phyloP scores from a whole-genome alignment of 768 basidiomycete genomes.

The Rhizopogon rudus region DNA sequence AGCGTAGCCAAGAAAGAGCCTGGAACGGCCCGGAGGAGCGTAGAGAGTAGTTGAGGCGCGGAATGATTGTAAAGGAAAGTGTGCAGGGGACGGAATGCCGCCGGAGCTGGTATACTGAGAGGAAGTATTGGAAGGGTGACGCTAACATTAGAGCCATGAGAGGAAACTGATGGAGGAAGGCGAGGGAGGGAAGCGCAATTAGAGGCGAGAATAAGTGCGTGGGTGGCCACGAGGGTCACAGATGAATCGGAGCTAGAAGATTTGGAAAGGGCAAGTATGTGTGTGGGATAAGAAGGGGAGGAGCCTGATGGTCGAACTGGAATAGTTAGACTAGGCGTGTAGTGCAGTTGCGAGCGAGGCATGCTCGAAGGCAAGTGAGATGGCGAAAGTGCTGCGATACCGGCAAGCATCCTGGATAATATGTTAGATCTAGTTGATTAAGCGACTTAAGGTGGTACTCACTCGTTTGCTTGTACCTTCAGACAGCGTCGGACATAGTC shows the following conservation, averaged over 20 bases:
- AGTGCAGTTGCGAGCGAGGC: slow-evolving; percentile 25
- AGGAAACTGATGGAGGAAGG: slow-evolving; percentile 36
- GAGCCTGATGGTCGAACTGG: slow-evolving; percentile 23
- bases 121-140: slow-evolving; percentile 57
- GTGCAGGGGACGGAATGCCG: slow-evolving; percentile 54
- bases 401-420: slow-evolving; percentile 32
- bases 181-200: slow-evolving; percentile 63
- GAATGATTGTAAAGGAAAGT: slow-evolving; percentile 66
- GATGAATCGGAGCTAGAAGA: slow-evolving; percentile 25
- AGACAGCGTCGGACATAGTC: slow-evolving; percentile 59
- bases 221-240: slow-evolving; percentile 56
- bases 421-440: slow-evolving; percentile 25
- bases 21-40: slow-evolving; percentile 37
- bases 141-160: slow-evolving; percentile 29
- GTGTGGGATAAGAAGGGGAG: slow-evolving; percentile 36
- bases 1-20: slow-evolving; percentile 24
- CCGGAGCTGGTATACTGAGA: slow-evolving; percentile 57
- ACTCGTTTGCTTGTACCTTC: slow-evolving; percentile 40
- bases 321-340: slow-evolving; percentile 26
- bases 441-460: slow-evolving; percentile 16
- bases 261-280: slow-evolving; percentile 44
- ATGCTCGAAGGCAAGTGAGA: slow-evolving; percentile 35
- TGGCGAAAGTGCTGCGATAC: slow-evolving; percentile 42
- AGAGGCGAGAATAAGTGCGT: slow-evolving; percentile 64
- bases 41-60: slow-evolving; percentile 41